Evolutionary conservation across 1,284 basidiomycete genomes (phyloP).

Genomic region (Agroathelia rolfsii): DNA sequence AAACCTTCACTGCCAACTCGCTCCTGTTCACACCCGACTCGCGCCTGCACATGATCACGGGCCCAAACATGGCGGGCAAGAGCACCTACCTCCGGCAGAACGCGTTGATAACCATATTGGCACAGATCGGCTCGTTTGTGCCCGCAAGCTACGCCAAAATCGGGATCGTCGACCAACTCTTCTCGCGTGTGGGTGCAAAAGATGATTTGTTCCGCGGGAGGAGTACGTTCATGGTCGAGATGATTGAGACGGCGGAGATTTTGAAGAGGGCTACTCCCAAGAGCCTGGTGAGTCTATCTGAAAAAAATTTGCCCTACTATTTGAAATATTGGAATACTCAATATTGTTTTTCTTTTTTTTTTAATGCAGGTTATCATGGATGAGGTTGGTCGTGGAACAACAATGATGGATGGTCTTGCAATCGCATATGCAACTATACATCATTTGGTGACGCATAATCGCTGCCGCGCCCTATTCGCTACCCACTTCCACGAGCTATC

Average conservation of each 20-base stretch:
- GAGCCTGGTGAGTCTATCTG: constrained; percentile 53
- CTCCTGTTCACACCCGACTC: constrained; percentile 50
- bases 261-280: constrained; percentile 71
- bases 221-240: constrained; percentile 92
- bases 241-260: constrained; percentile 80
- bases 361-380: constrained; percentile 83
- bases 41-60: constrained; percentile 76
- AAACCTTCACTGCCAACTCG: constrained; percentile 79
- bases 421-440: constrained; percentile 89
- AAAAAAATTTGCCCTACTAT: constrained; percentile 13
- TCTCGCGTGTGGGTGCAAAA: constrained; percentile 91
- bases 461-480: constrained; percentile 83
- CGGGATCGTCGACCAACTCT: constrained; percentile 86
- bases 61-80: constrained; percentile 96
- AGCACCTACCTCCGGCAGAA: constrained; percentile 89
- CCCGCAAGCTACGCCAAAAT: constrained; percentile 75
- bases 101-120: constrained; percentile 84
- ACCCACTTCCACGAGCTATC: constrained; percentile 96
- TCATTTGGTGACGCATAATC: constrained; percentile 67
- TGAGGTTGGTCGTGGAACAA: constrained; percentile 93
- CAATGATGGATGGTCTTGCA: constrained; percentile 83
- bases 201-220: constrained; percentile 91
- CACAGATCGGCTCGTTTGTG: constrained; percentile 89
- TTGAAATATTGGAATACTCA: constrained; percentile 18
- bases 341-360: too few species aligned